Evolutionary conservation across 2,329 filamentous ascomycete species (phyloP).

Genomic region (Claviceps maximensis): DNA sequence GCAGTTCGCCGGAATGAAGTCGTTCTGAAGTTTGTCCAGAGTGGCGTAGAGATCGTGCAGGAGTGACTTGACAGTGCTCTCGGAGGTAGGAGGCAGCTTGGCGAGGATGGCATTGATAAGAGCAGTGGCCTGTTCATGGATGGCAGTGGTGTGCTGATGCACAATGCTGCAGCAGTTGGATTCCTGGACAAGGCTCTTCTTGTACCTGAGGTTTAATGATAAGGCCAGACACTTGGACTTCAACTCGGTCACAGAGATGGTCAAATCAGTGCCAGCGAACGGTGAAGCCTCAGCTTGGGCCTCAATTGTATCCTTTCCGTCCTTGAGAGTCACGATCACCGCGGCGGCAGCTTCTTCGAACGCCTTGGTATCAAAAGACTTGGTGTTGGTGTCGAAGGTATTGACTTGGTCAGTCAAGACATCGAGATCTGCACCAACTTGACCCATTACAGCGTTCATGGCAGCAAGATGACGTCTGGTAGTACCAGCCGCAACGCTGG

Average conservation of each 20-base stretch:
- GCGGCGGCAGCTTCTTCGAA: neutral
- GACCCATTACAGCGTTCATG: neutral
- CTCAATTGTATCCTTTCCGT: neutral
- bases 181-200: conserved; percentile 1
- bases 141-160: neutral
- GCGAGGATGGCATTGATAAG: conserved; percentile 1
- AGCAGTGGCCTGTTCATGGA: neutral
- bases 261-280: neutral
- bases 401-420: neutral
- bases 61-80: neutral
- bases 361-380: neutral
- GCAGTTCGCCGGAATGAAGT: conserved; percentile 4
- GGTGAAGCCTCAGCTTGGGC: neutral
- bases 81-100: neutral
- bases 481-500: conserved; percentile 2
- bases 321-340: conserved; percentile 3
- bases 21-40: neutral
- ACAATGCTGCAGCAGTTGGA: conserved; percentile 1
- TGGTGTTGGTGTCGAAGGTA: neutral
- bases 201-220: neutral
- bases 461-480: neutral
- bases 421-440: neutral
- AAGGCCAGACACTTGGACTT: neutral
- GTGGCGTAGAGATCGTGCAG: neutral
- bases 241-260: neutral